Evolutionary conservation across 169 alveolate genomes (phyloP).

Genomic region (Plasmodium coatneyi): DNA sequence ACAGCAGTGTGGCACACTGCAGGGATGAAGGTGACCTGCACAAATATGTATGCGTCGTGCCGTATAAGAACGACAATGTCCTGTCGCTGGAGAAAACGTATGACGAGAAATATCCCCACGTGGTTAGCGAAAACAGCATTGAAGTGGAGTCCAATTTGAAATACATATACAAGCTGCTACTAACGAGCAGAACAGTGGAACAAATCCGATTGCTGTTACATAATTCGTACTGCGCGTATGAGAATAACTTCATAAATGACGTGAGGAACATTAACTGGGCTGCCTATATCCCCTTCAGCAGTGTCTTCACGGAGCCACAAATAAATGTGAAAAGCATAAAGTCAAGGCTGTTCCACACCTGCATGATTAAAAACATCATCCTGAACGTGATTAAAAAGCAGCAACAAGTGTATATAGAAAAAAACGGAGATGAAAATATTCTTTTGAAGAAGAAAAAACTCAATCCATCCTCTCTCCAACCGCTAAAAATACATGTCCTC

Average conservation of each 20-base stretch:
- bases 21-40: conserved; percentile 5
- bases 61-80: conserved; percentile 51
- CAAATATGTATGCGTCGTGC: conserved; percentile 64
- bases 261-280: conserved; percentile 52
- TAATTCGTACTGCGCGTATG: conserved; percentile 63
- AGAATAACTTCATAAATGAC: conserved; percentile 54
- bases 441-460: conserved; percentile 58
- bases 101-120: conserved; percentile 25
- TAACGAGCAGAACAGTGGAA: conserved; percentile 66
- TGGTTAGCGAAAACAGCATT: conserved; percentile 42
- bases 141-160: conserved; percentile 58
- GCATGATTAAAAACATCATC: conserved; percentile 71
- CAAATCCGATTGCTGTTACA: conserved; percentile 54
- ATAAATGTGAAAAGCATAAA: conserved; percentile 40
- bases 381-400: conserved; percentile 58
- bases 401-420: conserved; percentile 73
- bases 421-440: conserved; percentile 69
- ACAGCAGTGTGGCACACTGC: neutral
- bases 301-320: conserved; percentile 27
- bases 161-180: conserved; percentile 35
- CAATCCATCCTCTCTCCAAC: conserved; percentile 20
- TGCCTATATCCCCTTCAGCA: conserved; percentile 64
- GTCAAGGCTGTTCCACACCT: conserved; percentile 62
- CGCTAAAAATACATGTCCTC: conserved; percentile 52
- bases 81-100: conserved; percentile 27